Percentiles rank a stretch among this genome's conserved stretches.
Conservation (phyloP, 2,329 filamentous ascomycete species). For the Colletotrichum truncatum region DNA sequence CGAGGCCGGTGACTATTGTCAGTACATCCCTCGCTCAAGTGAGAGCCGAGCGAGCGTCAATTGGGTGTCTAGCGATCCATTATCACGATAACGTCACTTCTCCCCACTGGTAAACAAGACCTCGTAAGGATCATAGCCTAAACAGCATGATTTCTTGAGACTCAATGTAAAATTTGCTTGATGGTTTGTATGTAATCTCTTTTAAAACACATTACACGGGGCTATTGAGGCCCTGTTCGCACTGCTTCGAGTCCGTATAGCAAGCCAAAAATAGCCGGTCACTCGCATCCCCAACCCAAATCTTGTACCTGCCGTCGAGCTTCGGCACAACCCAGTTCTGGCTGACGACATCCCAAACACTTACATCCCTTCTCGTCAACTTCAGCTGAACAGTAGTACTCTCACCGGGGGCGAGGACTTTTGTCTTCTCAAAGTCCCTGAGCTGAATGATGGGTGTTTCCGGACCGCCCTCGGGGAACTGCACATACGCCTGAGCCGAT, state of each 20-base stretch:
- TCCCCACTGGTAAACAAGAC: too few relatives aligned
- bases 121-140: too few relatives aligned
- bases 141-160: too few relatives aligned
- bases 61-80: too few relatives aligned
- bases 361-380: constrained; percentile 74
- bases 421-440: constrained; percentile 77
- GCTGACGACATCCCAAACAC: constrained; percentile 73
- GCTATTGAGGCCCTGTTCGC: constrained; percentile 16
- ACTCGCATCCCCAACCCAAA: constrained; percentile 51
- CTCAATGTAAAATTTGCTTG: not conserved
- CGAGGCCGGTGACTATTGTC: too few relatives aligned
- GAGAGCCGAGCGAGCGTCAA: too few relatives aligned
- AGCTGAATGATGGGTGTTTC: constrained; percentile 77
- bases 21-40: too few relatives aligned
- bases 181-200: not conserved
- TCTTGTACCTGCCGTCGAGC: constrained; percentile 45
- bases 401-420: constrained; percentile 61
- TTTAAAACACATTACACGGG: constrained; percentile 12
- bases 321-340: constrained; percentile 73
- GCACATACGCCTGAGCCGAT: constrained; percentile 56
- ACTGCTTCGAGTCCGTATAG: constrained; percentile 27
- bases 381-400: constrained; percentile 62
- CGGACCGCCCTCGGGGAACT: constrained; percentile 48
- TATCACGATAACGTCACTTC: too few relatives aligned
- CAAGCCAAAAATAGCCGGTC: constrained; percentile 36